Conservation (phyloP, 257 asterid genomes). For the Hygrophila difformis region DNA sequence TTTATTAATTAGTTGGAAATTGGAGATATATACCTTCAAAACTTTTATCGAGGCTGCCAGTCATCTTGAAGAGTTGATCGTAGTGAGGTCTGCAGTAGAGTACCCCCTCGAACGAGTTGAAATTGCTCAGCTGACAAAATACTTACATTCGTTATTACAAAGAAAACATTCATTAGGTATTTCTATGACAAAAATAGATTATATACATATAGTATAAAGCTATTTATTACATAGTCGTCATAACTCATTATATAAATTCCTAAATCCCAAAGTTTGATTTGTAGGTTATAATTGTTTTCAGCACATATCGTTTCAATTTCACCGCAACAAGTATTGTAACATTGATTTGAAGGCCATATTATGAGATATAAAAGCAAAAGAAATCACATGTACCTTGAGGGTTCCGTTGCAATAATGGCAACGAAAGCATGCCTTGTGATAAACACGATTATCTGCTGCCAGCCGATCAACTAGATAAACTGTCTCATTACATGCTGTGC, state of each 20-base stretch:
- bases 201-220: no score
- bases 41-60: constrained; percentile 79
- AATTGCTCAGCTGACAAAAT: constrained; percentile 47
- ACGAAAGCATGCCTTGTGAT: constrained; percentile 71
- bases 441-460: constrained; percentile 51
- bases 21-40: constrained; percentile 42
- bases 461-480: constrained; percentile 58
- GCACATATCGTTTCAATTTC: no score
- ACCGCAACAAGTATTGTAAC: no score
- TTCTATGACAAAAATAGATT: no score
- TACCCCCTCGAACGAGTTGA: constrained; percentile 77
- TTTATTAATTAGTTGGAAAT: no score
- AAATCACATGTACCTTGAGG: constrained; percentile 41
- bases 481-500: constrained; percentile 50
- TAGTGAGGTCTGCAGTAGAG: constrained; percentile 65
- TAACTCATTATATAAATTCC: no score
- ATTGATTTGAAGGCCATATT: no score
- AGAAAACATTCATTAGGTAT: no score
- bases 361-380: background rate
- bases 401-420: constrained; percentile 74
- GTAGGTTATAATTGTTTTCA: no score
- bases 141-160: no score
- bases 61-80: constrained; percentile 70
- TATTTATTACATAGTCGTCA: no score
- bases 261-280: no score